Base-by-base conservation (phyloP, 371 early-diverging fungal species). In the Thermomucor indicae-seudaticae region DNA sequence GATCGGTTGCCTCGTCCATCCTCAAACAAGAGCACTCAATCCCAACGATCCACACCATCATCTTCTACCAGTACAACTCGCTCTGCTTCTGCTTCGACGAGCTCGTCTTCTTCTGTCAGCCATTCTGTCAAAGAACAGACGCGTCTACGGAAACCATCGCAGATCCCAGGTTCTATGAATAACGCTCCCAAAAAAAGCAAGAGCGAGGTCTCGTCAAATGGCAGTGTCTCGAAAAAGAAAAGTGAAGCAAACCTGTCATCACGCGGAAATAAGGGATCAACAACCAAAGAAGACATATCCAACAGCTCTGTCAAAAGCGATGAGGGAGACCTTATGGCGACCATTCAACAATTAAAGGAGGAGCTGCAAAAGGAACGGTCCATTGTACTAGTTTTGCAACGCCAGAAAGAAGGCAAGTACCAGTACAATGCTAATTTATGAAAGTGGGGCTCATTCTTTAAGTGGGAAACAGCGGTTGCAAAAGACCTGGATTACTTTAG, bases 401-500 rank as follows among this genome's bases (percentile, higher is more conserved):
- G 67, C 11, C 75, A 75, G 37, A 75, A 75, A 65, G 68, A 70
- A 60, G 75, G 75, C 62, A 54, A 37, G 14, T 16, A 34, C 3
- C 3, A 7, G 7, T 17, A 19, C 43, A 25, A 2, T 43, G 12
- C 19, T 28, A n/a, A 32, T 32, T 32, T 32, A 32, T 43, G 14
- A 4, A 11, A 14, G 14, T 34, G 25, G 11, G 3, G 22, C 27
- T 38, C 12, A 20, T 19, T 12, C 7, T 28, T 46, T 17, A 23
- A 24, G 12, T 46, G 29, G 8, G n/a, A 10, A 37, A n/a, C 43
- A 75, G 75, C 75, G 8, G 68, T 75, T 39, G 47, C 65, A 1
- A 71, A 69, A 29, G 75, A 75, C 55, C 57, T 75, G 1, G 75
- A 75, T 24, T 75, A 71, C 35, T 71, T 75, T 24, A 52, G 78